A percentile compares a stretch with the other conserved stretches of the same genome.
Evolutionary conservation across 768 basidiomycete species (phyloP).

Genomic region (Leucocoprinus leucothites): DNA sequence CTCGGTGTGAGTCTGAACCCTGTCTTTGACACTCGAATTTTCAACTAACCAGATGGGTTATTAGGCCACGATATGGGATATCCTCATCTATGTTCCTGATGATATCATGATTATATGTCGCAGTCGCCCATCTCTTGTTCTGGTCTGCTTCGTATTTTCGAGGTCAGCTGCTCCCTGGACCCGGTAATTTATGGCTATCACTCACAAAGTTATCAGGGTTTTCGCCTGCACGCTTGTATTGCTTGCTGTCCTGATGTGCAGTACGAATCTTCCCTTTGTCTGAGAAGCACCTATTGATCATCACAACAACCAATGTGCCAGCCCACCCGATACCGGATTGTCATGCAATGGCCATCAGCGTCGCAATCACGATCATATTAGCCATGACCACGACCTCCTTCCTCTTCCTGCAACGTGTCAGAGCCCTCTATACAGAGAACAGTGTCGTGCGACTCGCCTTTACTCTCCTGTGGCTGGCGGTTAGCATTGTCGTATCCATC

Average conservation of each 20-base stretch:
- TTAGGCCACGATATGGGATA: background rate
- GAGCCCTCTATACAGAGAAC: background rate
- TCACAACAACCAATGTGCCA: too few relatives aligned
- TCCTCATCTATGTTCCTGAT: background rate
- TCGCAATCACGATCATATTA: background rate
- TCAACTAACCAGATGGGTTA: too few relatives aligned
- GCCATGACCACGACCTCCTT: background rate
- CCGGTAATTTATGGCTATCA: too few relatives aligned
- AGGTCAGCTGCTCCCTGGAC: background rate
- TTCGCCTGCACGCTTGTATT: background rate
- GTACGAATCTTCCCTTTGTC: background rate
- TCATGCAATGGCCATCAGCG: background rate
- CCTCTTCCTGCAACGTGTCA: background rate
- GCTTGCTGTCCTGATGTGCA: background rate
- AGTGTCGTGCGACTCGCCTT: background rate
- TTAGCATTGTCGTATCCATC: background rate
- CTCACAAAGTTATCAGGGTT: background rate
- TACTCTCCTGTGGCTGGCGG: background rate
- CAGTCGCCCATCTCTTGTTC: background rate
- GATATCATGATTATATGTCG: background rate
- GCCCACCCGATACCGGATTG: background rate
- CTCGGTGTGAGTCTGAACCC: background rate
- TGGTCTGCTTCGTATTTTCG: background rate
- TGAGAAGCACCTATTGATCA: background rate
- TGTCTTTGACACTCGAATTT: background rate